Conservation (phyloP, 345 rosid species). For the Eucalyptus tenuipes region DNA sequence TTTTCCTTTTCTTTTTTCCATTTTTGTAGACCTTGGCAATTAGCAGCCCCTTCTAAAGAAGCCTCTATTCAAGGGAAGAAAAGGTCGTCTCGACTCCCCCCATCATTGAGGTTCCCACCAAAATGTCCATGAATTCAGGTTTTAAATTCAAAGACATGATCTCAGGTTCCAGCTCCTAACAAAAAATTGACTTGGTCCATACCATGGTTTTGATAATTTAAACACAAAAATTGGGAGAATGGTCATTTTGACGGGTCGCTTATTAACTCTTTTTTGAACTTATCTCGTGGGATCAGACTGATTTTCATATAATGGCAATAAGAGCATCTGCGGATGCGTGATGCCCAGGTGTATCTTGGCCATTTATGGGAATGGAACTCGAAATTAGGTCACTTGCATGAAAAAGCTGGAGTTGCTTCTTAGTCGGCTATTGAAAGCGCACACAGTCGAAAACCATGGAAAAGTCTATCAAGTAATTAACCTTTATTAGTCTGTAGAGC, state of each 20-base stretch:
- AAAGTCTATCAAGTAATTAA: neutral
- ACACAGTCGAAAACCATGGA: neutral
- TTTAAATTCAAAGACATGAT: neutral
- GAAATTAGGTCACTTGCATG: neutral
- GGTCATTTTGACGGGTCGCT: neutral
- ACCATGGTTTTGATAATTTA: neutral
- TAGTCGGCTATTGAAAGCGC: neutral
- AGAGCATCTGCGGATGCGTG: neutral
- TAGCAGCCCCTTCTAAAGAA: neutral
- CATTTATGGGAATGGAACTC: neutral
- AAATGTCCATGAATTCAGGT: neutral
- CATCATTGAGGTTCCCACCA: neutral
- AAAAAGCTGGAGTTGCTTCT: neutral
- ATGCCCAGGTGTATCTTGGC: neutral
- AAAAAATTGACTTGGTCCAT: neutral
- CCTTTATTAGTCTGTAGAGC: neutral
- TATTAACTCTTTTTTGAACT: neutral
- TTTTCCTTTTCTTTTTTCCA: neutral
- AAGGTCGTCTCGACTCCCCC: neutral
- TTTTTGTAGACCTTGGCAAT: neutral
- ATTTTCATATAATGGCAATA: no score
- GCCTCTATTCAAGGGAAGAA: neutral
- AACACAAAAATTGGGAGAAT: neutral
- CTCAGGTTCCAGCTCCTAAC: neutral
- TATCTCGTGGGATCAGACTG: neutral